A percentile compares a stretch with the other conserved stretches of the same genome.
phyloP scores from a whole-genome alignment of 2,329 filamentous ascomycete species.

The Pestalotiopsis sp. region DNA sequence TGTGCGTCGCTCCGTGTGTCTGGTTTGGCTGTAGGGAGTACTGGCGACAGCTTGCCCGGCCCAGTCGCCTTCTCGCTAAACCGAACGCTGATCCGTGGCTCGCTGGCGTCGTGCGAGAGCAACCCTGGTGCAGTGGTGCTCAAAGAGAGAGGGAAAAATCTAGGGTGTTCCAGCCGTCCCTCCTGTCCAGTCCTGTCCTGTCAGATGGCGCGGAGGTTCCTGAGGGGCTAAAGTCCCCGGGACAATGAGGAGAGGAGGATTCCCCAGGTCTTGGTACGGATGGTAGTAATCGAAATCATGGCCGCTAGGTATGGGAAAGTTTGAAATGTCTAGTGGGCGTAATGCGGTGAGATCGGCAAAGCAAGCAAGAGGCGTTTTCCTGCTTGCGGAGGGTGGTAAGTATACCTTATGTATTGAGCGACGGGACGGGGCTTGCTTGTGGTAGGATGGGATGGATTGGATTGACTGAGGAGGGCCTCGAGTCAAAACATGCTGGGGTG shows the following conservation, averaged over 20 bases:
- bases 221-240: conserved; percentile 11
- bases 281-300: conserved; percentile 10
- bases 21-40: background rate
- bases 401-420: background rate
- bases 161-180: background rate
- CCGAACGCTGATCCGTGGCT: background rate
- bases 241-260: background rate
- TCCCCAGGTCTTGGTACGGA: background rate
- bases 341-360: conserved; percentile 6
- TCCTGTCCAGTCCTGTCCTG: conserved; percentile 10
- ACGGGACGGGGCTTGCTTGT: background rate
- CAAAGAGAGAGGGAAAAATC: background rate
- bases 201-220: conserved; percentile 11
- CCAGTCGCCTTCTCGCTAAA: background rate
- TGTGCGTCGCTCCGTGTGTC: background rate
- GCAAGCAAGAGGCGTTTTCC: conserved; percentile 4
- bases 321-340: background rate
- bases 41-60: background rate
- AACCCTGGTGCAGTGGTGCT: conserved; percentile 3
- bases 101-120: conserved; percentile 5
- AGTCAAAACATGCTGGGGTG: background rate
- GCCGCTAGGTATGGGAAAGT: conserved; percentile 1
- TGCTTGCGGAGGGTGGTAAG: background rate
- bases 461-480: background rate
- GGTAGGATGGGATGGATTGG: background rate